phyloP scores from a whole-genome alignment of 306 rosid species.

The Malus asiatica region DNA sequence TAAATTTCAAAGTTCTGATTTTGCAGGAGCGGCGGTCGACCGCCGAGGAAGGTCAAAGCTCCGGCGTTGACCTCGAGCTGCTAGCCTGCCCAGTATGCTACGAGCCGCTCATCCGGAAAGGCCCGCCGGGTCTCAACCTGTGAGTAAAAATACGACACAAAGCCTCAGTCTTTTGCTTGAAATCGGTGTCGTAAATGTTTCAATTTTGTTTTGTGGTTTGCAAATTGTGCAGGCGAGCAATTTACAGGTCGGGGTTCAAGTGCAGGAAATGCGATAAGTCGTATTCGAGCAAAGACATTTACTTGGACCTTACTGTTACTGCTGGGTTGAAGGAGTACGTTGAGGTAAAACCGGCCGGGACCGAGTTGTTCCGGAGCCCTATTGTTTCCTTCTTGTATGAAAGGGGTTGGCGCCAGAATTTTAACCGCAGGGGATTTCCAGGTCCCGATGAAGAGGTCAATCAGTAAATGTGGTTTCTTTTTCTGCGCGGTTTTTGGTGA shows the following conservation, averaged over 20 bases:
- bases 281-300: conserved; percentile 72
- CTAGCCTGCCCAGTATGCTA: conserved; percentile 84
- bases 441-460: conserved; percentile 91
- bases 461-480: background rate
- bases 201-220: background rate
- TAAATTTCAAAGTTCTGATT: background rate
- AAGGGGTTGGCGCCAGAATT: conserved; percentile 98
- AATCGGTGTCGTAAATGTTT: background rate
- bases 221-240: conserved; percentile 49
- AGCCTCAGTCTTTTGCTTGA: background rate
- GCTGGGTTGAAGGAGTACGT: conserved; percentile 63
- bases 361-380: conserved; percentile 91
- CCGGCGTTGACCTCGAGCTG: conserved; percentile 26
- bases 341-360: conserved; percentile 59
- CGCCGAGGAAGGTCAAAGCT: conserved; percentile 30
- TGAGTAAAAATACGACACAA: conserved; percentile 29
- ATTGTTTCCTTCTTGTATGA: conserved; percentile 92
- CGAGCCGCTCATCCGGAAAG: conserved; percentile 79
- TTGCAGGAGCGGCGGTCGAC: conserved; percentile 33
- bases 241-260: conserved; percentile 84
- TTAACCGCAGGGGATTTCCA: conserved; percentile 77
- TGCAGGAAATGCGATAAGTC: conserved; percentile 73
- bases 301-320: conserved; percentile 73
- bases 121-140: conserved; percentile 80
- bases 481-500: background rate